Evolutionary conservation across 495 filamentous ascomycete species (phyloP).

Genomic region (Penicillium nucicola): DNA sequence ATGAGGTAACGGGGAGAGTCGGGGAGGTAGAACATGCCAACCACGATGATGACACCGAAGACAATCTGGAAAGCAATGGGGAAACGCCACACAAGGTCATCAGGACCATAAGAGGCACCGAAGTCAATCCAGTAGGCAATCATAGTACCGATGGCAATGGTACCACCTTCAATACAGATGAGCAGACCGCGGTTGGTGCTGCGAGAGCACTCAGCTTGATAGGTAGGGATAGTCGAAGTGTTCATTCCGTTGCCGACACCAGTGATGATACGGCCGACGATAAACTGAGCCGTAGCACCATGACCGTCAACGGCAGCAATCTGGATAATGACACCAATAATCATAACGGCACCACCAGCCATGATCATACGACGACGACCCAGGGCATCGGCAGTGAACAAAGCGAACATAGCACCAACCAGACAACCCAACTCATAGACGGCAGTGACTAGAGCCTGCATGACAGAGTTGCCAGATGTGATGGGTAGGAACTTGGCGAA

Average conservation of each 20-base stretch:
- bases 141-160: conserved; percentile 71
- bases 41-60: conserved; percentile 64
- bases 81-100: conserved; percentile 70
- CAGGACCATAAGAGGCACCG: conserved; percentile 65
- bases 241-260: conserved; percentile 79
- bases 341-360: conserved; percentile 71
- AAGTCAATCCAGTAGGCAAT: conserved; percentile 89
- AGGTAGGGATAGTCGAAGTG: conserved; percentile 74
- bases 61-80: conserved; percentile 80
- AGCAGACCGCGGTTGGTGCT: conserved; percentile 75
- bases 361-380: conserved; percentile 64
- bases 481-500: conserved; percentile 71
- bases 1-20: conserved; percentile 79
- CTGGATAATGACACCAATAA: conserved; percentile 75
- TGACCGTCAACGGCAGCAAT: conserved; percentile 50
- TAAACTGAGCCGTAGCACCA: conserved; percentile 62
- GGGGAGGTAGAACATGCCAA: conserved; percentile 64
- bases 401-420: conserved; percentile 67
- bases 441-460: conserved; percentile 78
- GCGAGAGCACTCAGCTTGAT: conserved; percentile 74
- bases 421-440: conserved; percentile 82
- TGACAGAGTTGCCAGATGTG: conserved; percentile 61
- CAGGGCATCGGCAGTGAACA: conserved; percentile 63
- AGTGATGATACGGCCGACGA: conserved; percentile 70
- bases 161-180: conserved; percentile 80